Percentiles rank a stretch among this genome's conserved stretches.
phyloP scores from a whole-genome alignment of 1,284 basidiomycete genomes.

The Trichosporon ovoides region DNA sequence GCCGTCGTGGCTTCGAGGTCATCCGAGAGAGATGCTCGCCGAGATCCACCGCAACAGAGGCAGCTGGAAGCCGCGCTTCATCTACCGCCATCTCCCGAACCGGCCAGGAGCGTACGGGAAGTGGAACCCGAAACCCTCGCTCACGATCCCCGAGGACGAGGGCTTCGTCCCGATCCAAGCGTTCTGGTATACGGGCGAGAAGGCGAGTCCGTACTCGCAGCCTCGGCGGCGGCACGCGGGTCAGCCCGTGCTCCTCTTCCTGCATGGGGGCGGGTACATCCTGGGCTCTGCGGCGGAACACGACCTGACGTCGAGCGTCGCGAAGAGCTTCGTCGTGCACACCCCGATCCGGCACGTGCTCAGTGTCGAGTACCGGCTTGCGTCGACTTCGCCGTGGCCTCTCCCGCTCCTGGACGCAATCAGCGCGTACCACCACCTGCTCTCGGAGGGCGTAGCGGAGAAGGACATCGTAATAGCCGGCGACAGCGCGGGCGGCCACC shows the following conservation, averaged over 20 bases:
- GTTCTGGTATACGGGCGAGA: constrained; percentile 41
- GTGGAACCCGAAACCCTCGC: constrained; percentile 24
- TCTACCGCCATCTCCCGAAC: constrained; percentile 21
- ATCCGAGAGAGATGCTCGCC: constrained; percentile 26
- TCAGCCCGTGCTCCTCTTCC: constrained; percentile 36
- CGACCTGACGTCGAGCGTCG: constrained; percentile 36
- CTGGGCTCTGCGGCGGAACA: constrained; percentile 41
- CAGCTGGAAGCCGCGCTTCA: constrained; percentile 32
- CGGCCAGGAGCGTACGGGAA: constrained; percentile 23
- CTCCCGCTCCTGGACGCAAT: constrained; percentile 60
- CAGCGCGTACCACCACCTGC: constrained; percentile 59
- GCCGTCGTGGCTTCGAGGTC: constrained; percentile 28
- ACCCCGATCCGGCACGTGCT: constrained; percentile 42
- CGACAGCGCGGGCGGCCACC: constrained; percentile 66
- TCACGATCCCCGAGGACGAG: not conserved
- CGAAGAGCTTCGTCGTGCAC: constrained; percentile 33
- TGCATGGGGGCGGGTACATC: constrained; percentile 44
- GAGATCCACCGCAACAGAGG: constrained; percentile 28
- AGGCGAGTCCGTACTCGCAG: constrained; percentile 19
- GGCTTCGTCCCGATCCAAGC: constrained; percentile 35
- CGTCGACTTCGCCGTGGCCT: constrained; percentile 54
- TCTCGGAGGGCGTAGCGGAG: constrained; percentile 53
- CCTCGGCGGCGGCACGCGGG: constrained; percentile 21
- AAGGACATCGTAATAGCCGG: constrained; percentile 61
- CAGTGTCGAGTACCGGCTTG: constrained; percentile 40